Percentiles rank a stretch among this genome's conserved stretches.
phyloP scores from a whole-genome alignment of 2,329 filamentous ascomycete species.

The Calonectria pseudoreteaudii region DNA sequence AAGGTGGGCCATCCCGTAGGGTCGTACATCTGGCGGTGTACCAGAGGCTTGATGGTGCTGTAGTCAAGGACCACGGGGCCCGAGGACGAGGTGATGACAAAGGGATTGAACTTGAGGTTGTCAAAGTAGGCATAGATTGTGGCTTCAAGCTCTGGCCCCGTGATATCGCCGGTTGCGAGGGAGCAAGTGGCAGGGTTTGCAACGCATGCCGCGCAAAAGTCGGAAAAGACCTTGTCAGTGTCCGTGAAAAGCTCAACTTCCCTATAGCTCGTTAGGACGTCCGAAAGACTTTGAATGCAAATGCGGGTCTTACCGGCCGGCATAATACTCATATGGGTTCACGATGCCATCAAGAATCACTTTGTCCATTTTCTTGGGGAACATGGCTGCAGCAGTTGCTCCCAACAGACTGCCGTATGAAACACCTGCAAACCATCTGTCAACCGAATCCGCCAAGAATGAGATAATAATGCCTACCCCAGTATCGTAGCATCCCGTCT shows the following conservation, averaged over 20 bases:
- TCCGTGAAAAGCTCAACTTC: conserved; percentile 41
- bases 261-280: conserved; percentile 20
- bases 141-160: conserved; percentile 38
- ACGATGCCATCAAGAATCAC: conserved; percentile 48
- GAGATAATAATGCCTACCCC: conserved; percentile 43
- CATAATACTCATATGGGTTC: conserved; percentile 48
- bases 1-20: conserved; percentile 53
- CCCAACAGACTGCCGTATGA: conserved; percentile 55
- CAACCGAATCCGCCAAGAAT: background rate
- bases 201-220: conserved; percentile 41
- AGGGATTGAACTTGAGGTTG: conserved; percentile 39
- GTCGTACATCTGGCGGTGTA: conserved; percentile 25
- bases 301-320: conserved; percentile 27
- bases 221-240: conserved; percentile 41
- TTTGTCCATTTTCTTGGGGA: conserved; percentile 49
- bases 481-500: conserved; percentile 53
- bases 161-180: conserved; percentile 33
- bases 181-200: conserved; percentile 34
- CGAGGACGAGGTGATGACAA: conserved; percentile 29
- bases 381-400: conserved; percentile 54
- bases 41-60: conserved; percentile 22
- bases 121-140: conserved; percentile 37
- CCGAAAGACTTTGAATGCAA: no score
- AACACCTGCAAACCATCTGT: conserved; percentile 23
- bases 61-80: conserved; percentile 34